phyloP scores from a whole-genome alignment of 2,329 filamentous ascomycete species.

The Alternaria novae-zelandiae region DNA sequence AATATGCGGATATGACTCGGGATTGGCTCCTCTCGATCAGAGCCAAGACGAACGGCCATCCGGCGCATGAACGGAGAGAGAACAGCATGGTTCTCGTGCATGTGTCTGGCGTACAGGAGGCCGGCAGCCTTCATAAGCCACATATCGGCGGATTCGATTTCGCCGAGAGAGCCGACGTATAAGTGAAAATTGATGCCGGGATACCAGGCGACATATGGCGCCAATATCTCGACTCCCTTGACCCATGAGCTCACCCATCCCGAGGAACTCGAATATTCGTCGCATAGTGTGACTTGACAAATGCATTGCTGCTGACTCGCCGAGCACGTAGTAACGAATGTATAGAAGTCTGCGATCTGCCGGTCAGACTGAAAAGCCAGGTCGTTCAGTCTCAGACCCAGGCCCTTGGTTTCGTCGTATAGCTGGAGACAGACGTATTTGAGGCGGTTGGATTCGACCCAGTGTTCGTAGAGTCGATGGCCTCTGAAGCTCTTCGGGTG shows the following conservation, averaged over 20 bases:
- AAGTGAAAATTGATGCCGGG: not conserved
- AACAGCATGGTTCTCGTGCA: not conserved
- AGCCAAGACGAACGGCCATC: too few relatives aligned
- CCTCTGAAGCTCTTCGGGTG: too few relatives aligned
- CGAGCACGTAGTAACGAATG: not conserved
- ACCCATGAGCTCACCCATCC: too few relatives aligned
- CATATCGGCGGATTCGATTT: not conserved
- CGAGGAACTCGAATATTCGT: too few relatives aligned
- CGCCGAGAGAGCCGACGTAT: not conserved
- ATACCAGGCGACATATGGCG: too few relatives aligned
- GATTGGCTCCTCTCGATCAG: not conserved
- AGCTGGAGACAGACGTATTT: not conserved
- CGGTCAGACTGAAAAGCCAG: not conserved
- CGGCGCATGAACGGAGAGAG: too few relatives aligned
- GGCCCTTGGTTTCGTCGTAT: not conserved
- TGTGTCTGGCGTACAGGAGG: not conserved
- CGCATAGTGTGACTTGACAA: not conserved
- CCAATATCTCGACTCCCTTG: too few relatives aligned
- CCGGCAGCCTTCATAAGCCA: too few relatives aligned
- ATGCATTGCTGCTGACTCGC: not conserved
- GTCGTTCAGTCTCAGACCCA: not conserved
- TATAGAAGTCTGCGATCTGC: not conserved
- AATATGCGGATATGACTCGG: not conserved
- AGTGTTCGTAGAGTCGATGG: too few relatives aligned
- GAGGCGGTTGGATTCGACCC: not conserved